Percentiles rank a stretch among this genome's conserved stretches.
These are phyloP conservation scores for Neonectria hederae DNA, from an alignment of 2,329 filamentous ascomycete species.

Conservation along the genomic window DNA sequence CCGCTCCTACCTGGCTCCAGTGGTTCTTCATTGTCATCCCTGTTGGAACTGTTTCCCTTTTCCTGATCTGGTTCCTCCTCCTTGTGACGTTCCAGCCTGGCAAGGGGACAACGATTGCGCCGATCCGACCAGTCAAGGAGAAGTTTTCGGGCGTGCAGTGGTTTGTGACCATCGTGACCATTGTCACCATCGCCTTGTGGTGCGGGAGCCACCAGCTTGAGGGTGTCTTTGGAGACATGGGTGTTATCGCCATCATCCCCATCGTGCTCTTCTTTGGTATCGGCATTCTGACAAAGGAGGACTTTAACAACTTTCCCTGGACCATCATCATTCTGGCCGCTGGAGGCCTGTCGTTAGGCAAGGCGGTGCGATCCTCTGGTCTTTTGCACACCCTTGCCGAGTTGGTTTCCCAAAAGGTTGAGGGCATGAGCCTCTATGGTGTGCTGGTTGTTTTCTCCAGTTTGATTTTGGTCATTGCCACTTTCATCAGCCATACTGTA, in stretches of 20 bases:
- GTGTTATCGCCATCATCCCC: constrained; percentile 95
- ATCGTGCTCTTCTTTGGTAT: constrained; percentile 96
- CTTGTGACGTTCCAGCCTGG: constrained; percentile 87
- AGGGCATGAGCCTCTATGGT: constrained; percentile 83
- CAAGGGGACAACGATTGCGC: constrained; percentile 86
- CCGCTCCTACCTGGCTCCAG: constrained; percentile 88
- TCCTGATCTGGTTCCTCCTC: constrained; percentile 89
- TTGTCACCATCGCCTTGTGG: constrained; percentile 90
- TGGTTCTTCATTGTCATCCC: constrained; percentile 98
- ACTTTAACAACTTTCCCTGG: constrained; percentile 99
- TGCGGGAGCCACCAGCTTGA: constrained; percentile 92
- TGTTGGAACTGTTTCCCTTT: constrained; percentile 87
- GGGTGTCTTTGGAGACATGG: constrained; percentile 93
- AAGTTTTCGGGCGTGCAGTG: constrained; percentile 88
- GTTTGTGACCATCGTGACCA: constrained; percentile 87
- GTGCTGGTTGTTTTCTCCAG: constrained; percentile 86
- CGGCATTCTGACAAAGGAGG: constrained; percentile 95
- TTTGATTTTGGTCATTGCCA: constrained; percentile 91
- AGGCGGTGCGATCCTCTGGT: constrained; percentile 92
- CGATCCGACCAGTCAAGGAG: constrained; percentile 90
- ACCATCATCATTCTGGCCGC: constrained; percentile 99
- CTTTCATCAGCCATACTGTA: constrained; percentile 97
- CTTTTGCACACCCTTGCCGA: constrained; percentile 88
- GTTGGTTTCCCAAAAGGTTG: constrained; percentile 76
- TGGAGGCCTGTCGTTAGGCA: constrained; percentile 90